Percentiles rank a stretch among this genome's conserved stretches.
Evolutionary conservation across 73 alveolate species (phyloP).

Genomic region (Breviolum minutum): DNA sequence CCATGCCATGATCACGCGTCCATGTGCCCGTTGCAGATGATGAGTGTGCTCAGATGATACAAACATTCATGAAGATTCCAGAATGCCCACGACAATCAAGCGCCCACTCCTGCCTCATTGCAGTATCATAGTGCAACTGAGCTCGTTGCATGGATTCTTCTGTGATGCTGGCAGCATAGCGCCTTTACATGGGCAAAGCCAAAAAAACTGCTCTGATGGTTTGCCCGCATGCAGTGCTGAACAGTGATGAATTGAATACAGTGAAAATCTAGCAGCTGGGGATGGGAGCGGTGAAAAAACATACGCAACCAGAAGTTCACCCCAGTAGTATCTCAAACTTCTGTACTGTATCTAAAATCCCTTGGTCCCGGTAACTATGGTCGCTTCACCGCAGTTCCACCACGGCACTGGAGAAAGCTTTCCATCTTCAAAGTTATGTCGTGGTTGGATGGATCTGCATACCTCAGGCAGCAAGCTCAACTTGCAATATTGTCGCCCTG

Average conservation of each 20-base stretch:
- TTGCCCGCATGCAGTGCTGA: background rate
- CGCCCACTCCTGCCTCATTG: background rate
- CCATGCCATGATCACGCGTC: no score
- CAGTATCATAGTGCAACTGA: constrained; percentile 50
- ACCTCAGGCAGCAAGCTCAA: background rate
- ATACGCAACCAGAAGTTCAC: background rate
- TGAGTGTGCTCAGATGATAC: no score
- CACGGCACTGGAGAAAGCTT: constrained; percentile 38
- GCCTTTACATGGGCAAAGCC: background rate
- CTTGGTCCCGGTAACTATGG: background rate
- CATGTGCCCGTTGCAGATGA: no score
- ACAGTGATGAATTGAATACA: background rate
- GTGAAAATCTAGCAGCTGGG: no score
- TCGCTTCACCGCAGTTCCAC: background rate
- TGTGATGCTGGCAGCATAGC: constrained; percentile 28
- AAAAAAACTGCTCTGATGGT: background rate
- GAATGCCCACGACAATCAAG: no score
- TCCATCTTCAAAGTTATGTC: constrained; percentile 61
- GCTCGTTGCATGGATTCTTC: constrained; percentile 30
- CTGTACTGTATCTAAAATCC: background rate
- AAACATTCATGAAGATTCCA: no score
- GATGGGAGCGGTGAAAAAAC: no score
- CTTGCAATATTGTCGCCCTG: no score
- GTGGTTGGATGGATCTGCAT: constrained; percentile 52
- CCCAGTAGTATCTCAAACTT: background rate